phyloP scores from a whole-genome alignment of 306 rosid genomes.

The Sphenostylis stenocarpa region DNA sequence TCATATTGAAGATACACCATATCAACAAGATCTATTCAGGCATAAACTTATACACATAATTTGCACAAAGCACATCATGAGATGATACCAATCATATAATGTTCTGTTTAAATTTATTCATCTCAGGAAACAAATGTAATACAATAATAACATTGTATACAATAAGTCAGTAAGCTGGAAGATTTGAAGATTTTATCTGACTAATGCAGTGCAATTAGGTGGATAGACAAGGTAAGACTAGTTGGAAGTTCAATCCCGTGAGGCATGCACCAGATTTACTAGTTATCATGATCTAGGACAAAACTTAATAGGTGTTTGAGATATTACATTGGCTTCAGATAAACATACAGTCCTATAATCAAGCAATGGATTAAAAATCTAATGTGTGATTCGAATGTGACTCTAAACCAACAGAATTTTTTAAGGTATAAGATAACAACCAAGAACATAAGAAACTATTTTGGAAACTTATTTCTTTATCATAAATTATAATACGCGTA shows the following conservation, averaged over 20 bases:
- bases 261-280: background rate
- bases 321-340: background rate
- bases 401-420: background rate
- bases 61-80: background rate
- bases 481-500: background rate
- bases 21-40: background rate
- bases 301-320: background rate
- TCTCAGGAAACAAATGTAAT: background rate
- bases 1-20: background rate
- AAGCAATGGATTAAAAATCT: conserved; percentile 2
- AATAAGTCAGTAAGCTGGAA: background rate
- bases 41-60: background rate
- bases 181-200: conserved; percentile 1
- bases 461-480: background rate
- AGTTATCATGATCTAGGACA: background rate
- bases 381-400: background rate
- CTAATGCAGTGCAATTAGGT: background rate
- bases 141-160: background rate
- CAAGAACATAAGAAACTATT: background rate
- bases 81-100: background rate
- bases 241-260: background rate
- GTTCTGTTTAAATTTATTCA: conserved; percentile 7
- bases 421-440: background rate
- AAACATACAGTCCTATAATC: background rate
- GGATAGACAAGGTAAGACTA: background rate